Percentiles rank a stretch among this genome's conserved stretches.
Evolutionary conservation across 495 filamentous ascomycete species (phyloP).

Genomic region (Aspergillus avenaceus): DNA sequence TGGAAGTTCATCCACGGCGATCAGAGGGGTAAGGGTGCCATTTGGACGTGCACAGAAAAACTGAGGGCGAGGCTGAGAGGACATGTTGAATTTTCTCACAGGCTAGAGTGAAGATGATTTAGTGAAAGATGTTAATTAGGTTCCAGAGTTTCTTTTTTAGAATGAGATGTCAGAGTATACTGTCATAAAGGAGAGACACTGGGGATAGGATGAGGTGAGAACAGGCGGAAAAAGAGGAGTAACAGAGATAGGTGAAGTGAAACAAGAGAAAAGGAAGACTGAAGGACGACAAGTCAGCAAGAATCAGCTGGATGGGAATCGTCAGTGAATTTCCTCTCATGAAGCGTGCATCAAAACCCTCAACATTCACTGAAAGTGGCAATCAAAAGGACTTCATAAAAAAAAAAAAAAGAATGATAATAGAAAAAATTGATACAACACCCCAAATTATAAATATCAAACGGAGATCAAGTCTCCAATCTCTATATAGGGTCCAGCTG

Average conservation of each 20-base stretch:
- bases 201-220: neutral
- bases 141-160: too few species aligned
- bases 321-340: neutral
- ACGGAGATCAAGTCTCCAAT: too few species aligned
- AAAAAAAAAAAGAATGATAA: neutral
- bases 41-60: constrained; percentile 57
- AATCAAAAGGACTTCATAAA: neutral
- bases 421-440: too few species aligned
- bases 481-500: too few species aligned
- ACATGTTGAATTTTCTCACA: constrained; percentile 12
- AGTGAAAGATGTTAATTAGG: too few species aligned
- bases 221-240: constrained; percentile 3
- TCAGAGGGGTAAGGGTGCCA: constrained; percentile 55
- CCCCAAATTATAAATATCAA: too few species aligned
- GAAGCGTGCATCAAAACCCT: neutral
- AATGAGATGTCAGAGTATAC: constrained; percentile 6
- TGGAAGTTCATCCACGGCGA: constrained; percentile 64
- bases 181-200: neutral
- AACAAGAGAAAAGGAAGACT: neutral
- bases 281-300: too few species aligned
- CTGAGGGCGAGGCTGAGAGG: constrained; percentile 27
- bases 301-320: neutral
- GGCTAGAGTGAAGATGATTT: too few species aligned
- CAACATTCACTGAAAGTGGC: constrained; percentile 15
- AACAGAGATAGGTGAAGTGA: neutral